Evolutionary conservation across 768 basidiomycete species (phyloP).

Genomic region (Tylopilus rubrobrunneus): DNA sequence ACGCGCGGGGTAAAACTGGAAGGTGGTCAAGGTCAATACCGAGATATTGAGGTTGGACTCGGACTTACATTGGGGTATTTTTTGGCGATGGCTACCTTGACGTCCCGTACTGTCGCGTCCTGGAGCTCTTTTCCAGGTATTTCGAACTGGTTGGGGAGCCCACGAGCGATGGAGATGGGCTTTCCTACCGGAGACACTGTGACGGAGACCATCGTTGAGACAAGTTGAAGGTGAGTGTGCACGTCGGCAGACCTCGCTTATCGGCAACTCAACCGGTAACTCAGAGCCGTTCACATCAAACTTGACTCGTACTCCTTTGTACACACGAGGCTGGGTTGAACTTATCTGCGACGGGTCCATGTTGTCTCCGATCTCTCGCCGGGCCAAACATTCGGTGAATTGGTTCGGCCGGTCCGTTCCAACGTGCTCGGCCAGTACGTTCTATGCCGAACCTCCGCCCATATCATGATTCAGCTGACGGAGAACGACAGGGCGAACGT

Average conservation of each 20-base stretch:
- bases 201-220: constrained; percentile 45
- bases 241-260: too few species aligned
- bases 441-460: too few species aligned
- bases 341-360: constrained; percentile 3
- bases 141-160: constrained; percentile 49
- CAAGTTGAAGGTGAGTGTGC: neutral
- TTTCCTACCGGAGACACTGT: constrained; percentile 50
- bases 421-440: constrained; percentile 7
- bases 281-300: neutral
- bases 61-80: constrained; percentile 47
- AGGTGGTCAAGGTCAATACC: neutral
- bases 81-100: constrained; percentile 61
- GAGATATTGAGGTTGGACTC: neutral
- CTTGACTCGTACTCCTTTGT: too few species aligned
- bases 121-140: constrained; percentile 40
- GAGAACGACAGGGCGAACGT: constrained; percentile 18
- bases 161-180: constrained; percentile 43
- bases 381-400: neutral
- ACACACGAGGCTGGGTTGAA: neutral
- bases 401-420: neutral
- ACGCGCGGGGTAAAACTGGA: constrained; percentile 64
- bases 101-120: constrained; percentile 58
- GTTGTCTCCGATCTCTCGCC: constrained; percentile 5
- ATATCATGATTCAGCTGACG: constrained; percentile 3
- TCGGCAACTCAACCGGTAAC: constrained; percentile 3